Evolutionary conservation across 129 eudicot species (phyloP).

Genomic region (Tagetes erecta): DNA sequence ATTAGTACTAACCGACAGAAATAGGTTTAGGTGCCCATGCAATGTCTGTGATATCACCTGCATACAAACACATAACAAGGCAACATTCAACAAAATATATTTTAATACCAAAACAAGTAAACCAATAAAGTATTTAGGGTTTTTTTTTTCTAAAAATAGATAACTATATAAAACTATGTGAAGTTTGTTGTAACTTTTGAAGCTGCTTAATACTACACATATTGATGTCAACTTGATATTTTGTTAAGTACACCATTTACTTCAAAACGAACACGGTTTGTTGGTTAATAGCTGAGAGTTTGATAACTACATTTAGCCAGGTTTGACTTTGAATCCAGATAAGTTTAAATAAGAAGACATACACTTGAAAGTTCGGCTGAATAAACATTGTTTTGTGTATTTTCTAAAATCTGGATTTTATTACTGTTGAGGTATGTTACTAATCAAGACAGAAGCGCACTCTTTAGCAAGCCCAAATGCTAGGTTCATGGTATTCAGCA

Average conservation of each 20-base stretch:
- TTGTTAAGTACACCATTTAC: not conserved
- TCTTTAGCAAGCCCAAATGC: not conserved
- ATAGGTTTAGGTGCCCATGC: slow-evolving; percentile 81
- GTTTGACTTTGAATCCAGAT: not conserved
- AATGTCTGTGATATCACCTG: slow-evolving; percentile 94
- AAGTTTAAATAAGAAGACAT: not conserved
- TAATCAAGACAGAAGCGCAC: too few species aligned
- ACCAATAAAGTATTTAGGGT: slow-evolving; percentile 4
- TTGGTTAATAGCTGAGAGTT: not conserved
- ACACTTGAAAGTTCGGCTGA: not conserved
- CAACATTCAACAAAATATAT: slow-evolving; percentile 13
- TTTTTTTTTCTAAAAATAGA: not conserved
- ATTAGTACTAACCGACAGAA: slow-evolving; percentile 53
- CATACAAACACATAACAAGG: slow-evolving; percentile 16
- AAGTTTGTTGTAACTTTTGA: not conserved
- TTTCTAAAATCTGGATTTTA: not conserved
- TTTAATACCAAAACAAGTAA: not conserved
- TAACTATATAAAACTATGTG: slow-evolving; percentile 2
- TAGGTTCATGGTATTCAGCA: not conserved
- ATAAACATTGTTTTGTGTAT: not conserved
- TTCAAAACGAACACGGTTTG: not conserved
- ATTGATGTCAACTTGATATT: not conserved
- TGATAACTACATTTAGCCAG: not conserved
- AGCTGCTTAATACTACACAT: not conserved
- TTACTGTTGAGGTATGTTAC: not conserved